A percentile compares a stretch with the other conserved stretches of the same genome.
Evolutionary conservation across 805 yeast genomes (phyloP).

Genomic region (Barnettozyma vustinii): DNA sequence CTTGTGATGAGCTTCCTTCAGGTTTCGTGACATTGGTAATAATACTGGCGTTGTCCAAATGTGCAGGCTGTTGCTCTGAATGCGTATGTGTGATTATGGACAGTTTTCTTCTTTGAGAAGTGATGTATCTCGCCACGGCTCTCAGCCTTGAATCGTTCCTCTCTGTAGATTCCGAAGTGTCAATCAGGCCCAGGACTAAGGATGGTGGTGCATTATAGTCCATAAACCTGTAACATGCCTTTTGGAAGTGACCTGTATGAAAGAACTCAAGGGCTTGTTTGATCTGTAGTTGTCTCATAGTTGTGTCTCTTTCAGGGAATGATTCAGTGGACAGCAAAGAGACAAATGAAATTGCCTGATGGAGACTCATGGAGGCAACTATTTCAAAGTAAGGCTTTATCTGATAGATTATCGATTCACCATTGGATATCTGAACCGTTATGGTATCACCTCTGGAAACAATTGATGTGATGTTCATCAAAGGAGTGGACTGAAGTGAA

Average conservation of each 20-base stretch:
- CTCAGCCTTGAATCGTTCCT: not conserved
- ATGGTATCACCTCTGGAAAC: not conserved
- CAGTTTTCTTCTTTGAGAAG: not conserved
- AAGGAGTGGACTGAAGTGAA: conserved; percentile 29
- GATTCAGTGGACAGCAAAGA: conserved; percentile 26
- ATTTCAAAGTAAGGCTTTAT: not conserved
- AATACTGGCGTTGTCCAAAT: conserved; percentile 21
- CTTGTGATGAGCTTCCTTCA: not conserved
- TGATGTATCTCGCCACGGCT: not conserved
- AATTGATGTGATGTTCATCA: conserved; percentile 15
- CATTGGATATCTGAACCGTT: not conserved
- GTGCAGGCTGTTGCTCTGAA: conserved; percentile 34
- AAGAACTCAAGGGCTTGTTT: conserved; percentile 33
- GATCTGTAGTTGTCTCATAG: conserved; percentile 40
- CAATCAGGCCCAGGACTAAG: conserved; percentile 26
- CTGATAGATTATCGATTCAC: not conserved
- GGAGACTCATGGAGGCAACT: conserved; percentile 3
- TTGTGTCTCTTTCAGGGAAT: conserved; percentile 27
- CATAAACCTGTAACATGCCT: conserved; percentile 40
- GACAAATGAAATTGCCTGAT: conserved; percentile 34
- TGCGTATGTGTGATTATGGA: conserved; percentile 41
- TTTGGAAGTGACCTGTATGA: conserved; percentile 24
- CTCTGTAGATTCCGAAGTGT: not conserved
- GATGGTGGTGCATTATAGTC: conserved; percentile 58
- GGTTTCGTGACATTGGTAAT: conserved; percentile 8